Evolutionary conservation across 179 eudicot genomes (phyloP).

Genomic region (Camellia oleifera): DNA sequence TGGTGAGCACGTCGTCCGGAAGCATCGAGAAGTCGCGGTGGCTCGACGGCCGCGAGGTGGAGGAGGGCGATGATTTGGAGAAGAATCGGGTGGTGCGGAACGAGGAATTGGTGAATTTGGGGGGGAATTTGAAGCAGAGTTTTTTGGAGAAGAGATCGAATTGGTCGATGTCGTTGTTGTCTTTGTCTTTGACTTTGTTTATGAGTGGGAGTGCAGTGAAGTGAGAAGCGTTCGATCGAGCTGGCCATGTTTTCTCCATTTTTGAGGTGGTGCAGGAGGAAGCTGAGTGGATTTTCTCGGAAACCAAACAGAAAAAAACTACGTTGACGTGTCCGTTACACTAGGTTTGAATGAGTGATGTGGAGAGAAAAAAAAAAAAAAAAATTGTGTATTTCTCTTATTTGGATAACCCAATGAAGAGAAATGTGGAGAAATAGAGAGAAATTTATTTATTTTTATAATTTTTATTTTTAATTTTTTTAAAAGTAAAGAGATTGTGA

Average conservation of each 20-base stretch:
- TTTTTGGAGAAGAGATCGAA: slow-evolving; percentile 9
- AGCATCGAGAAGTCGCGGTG: slow-evolving; percentile 44
- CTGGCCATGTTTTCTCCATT: slow-evolving; percentile 52
- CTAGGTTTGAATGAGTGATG: too few relatives aligned
- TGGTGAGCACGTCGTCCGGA: slow-evolving; percentile 55
- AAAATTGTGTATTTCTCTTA: too few relatives aligned
- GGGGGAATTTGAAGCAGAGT: slow-evolving; percentile 2
- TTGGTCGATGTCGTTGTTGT: not conserved
- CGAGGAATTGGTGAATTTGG: slow-evolving; percentile 5
- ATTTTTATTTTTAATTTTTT: too few relatives aligned
- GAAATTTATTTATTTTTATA: too few relatives aligned
- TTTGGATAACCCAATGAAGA: too few relatives aligned
- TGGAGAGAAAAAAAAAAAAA: too few relatives aligned
- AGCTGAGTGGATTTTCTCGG: too few relatives aligned
- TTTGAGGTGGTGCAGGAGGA: too few relatives aligned
- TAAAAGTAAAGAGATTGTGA: too few relatives aligned
- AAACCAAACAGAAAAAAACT: too few relatives aligned
- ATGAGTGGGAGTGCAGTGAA: slow-evolving; percentile 44
- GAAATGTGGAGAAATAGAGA: too few relatives aligned
- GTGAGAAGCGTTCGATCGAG: slow-evolving; percentile 34
- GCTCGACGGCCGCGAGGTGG: not conserved
- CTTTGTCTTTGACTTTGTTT: not conserved
- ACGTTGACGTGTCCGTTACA: too few relatives aligned
- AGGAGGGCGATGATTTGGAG: not conserved
- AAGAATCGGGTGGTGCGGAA: slow-evolving; percentile 1